These are phyloP conservation scores for Globisporangium canariense DNA, from an alignment of 352 stramenopile species.

Conservation along the genomic window DNA sequence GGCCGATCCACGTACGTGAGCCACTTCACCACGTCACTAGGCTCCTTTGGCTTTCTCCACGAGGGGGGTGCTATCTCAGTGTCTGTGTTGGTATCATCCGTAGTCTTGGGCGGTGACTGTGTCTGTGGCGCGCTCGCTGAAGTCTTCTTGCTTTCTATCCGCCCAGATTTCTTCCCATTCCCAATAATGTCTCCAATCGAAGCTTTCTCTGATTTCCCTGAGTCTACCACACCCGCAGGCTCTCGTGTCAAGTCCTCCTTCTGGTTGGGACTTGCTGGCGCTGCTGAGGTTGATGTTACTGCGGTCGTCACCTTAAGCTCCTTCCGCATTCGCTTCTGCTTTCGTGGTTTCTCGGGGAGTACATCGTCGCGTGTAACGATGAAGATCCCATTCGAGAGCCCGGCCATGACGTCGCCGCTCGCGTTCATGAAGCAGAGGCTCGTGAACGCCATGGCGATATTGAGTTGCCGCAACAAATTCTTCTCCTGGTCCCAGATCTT, in stretches of 20 bases:
- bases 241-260: slow-evolving; percentile 10
- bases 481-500: slow-evolving; percentile 74
- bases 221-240: not conserved
- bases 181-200: not conserved
- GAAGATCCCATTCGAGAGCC: slow-evolving; percentile 49
- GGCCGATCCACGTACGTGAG: slow-evolving; percentile 12
- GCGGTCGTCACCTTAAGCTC: not conserved
- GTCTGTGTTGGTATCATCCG: not conserved
- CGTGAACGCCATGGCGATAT: slow-evolving; percentile 53
- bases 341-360: slow-evolving; percentile 43
- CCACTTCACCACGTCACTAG: slow-evolving; percentile 6
- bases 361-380: slow-evolving; percentile 55
- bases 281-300: not conserved
- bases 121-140: not conserved
- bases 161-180: not conserved
- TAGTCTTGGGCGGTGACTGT: not conserved
- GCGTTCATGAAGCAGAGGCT: slow-evolving; percentile 70
- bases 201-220: not conserved
- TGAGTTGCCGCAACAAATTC: slow-evolving; percentile 50
- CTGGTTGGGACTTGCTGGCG: not conserved
- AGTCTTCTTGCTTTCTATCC: not conserved
- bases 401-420: slow-evolving; percentile 52
- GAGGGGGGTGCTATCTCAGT: not conserved
- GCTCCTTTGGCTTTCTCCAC: slow-evolving; percentile 6
- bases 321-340: not conserved